These are phyloP conservation scores for Puccinia horiana DNA, from an alignment of 1,284 basidiomycete genomes.

Conservation along the genomic window DNA sequence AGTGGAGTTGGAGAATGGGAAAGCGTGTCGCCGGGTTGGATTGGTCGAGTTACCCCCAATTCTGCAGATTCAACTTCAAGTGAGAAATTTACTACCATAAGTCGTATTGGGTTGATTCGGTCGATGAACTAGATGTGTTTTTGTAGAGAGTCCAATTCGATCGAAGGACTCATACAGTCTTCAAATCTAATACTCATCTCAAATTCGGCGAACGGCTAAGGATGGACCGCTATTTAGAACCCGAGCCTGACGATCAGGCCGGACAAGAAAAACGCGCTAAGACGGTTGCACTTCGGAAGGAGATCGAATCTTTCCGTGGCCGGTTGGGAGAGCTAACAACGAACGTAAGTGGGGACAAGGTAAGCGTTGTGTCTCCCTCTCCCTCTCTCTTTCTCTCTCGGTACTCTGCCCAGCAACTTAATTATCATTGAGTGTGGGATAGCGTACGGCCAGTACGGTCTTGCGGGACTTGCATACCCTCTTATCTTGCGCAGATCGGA, in stretches of 20 bases:
- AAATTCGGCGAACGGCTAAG: constrained; percentile 81
- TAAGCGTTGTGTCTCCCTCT: no score
- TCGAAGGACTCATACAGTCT: constrained; percentile 78
- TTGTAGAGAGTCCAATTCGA: constrained; percentile 92
- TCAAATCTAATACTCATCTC: constrained; percentile 94
- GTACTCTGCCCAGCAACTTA: neutral
- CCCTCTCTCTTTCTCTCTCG: neutral
- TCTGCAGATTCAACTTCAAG: constrained; percentile 92
- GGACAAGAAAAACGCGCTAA: constrained; percentile 67
- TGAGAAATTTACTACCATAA: constrained; percentile 55
- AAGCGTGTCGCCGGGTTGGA: constrained; percentile 82
- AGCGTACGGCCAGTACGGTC: constrained; percentile 66
- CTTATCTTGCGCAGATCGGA: constrained; percentile 30
- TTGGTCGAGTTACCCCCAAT: constrained; percentile 84
- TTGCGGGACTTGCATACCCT: constrained; percentile 58
- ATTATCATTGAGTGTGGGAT: constrained; percentile 46
- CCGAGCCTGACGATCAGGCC: constrained; percentile 67
- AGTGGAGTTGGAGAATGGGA: constrained; percentile 83
- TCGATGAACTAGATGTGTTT: neutral
- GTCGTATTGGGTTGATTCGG: neutral
- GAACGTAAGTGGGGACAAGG: constrained; percentile 67
- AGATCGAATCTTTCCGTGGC: constrained; percentile 66
- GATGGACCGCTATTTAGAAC: constrained; percentile 82
- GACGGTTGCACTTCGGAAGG: constrained; percentile 70
- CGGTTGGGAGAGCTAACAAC: constrained; percentile 69